Evolutionary conservation across 192 early-diverging fungal genomes (phyloP).

Genomic region (Backusella psychrophila): DNA sequence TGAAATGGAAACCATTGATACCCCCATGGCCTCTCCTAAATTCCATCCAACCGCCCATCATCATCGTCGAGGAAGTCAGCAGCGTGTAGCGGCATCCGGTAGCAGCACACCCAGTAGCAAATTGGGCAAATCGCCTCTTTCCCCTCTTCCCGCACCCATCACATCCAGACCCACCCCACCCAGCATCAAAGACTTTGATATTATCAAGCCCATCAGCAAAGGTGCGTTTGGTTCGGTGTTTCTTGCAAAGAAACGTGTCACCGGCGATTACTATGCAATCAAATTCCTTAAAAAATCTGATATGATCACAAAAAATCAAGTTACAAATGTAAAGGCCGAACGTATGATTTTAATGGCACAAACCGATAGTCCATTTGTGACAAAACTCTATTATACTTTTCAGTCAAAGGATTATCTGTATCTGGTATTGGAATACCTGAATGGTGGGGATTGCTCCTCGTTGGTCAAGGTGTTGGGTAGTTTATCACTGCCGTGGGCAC

Average conservation of each 20-base stretch:
- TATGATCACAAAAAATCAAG: constrained; percentile 92
- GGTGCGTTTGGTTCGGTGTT: constrained; percentile 89
- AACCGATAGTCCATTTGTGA: constrained; percentile 81
- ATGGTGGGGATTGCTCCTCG: constrained; percentile 88
- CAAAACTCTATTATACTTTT: constrained; percentile 82
- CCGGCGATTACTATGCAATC: constrained; percentile 87
- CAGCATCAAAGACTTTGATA: constrained; percentile 86
- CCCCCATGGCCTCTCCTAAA: constrained; percentile 28
- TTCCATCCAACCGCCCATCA: constrained; percentile 8
- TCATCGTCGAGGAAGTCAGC: not conserved
- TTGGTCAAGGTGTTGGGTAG: constrained; percentile 69
- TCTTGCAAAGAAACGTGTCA: constrained; percentile 79
- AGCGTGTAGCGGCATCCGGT: not conserved
- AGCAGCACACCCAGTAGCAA: constrained; percentile 19
- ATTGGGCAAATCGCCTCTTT: constrained; percentile 21
- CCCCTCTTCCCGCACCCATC: constrained; percentile 26
- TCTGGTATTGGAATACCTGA: constrained; percentile 86
- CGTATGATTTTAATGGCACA: constrained; percentile 85
- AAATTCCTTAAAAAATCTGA: constrained; percentile 84
- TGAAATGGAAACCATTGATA: constrained; percentile 40
- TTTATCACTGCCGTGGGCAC: constrained; percentile 81
- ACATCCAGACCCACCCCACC: constrained; percentile 55
- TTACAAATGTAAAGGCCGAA: constrained; percentile 86
- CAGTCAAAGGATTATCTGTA: constrained; percentile 84
- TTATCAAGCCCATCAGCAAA: constrained; percentile 90